Evolutionary conservation across 805 yeast species (phyloP).

Genomic region (Wickerhamomyces sydowiorum): DNA sequence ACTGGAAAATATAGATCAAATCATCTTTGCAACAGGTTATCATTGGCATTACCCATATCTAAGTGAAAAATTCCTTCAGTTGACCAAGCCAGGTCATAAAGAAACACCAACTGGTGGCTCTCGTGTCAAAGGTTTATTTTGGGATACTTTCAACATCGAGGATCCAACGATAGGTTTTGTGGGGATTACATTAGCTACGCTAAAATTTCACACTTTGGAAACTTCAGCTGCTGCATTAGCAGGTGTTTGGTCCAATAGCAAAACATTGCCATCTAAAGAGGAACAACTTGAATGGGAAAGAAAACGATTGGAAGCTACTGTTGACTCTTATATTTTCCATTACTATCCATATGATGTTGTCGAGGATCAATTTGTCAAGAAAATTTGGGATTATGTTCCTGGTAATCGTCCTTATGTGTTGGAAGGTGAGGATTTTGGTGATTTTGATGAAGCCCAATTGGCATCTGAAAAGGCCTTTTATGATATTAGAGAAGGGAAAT

Average conservation of each 20-base stretch:
- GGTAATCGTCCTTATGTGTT: slow-evolving; percentile 26
- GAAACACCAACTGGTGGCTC: slow-evolving; percentile 15
- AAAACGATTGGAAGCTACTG: slow-evolving; percentile 20
- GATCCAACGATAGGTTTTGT: slow-evolving; percentile 40
- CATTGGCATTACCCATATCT: slow-evolving; percentile 34
- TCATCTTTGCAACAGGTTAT: slow-evolving; percentile 37
- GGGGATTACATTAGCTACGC: slow-evolving; percentile 32
- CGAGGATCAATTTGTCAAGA: slow-evolving; percentile 23
- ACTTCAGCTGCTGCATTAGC: slow-evolving; percentile 45
- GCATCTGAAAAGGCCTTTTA: slow-evolving; percentile 8
- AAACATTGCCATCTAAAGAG: slow-evolving; percentile 32
- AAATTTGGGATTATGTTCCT: slow-evolving; percentile 21
- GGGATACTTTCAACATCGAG: slow-evolving; percentile 36
- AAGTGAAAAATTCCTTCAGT: slow-evolving; percentile 15
- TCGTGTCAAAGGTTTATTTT: slow-evolving; percentile 35
- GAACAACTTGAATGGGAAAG: slow-evolving; percentile 33
- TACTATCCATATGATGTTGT: slow-evolving; percentile 24
- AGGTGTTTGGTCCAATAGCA: slow-evolving; percentile 44
- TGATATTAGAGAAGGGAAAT: slow-evolving; percentile 5
- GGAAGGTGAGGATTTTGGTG: slow-evolving; percentile 10
- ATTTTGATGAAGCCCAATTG: slow-evolving; percentile 1
- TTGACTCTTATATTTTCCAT: slow-evolving; percentile 23
- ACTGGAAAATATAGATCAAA: slow-evolving; percentile 28
- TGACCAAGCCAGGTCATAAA: slow-evolving; percentile 15
- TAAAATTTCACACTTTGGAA: slow-evolving; percentile 46